These are phyloP conservation scores for Marsdenia floribunda DNA, from an alignment of 257 asterid genomes.

Conservation along the genomic window DNA sequence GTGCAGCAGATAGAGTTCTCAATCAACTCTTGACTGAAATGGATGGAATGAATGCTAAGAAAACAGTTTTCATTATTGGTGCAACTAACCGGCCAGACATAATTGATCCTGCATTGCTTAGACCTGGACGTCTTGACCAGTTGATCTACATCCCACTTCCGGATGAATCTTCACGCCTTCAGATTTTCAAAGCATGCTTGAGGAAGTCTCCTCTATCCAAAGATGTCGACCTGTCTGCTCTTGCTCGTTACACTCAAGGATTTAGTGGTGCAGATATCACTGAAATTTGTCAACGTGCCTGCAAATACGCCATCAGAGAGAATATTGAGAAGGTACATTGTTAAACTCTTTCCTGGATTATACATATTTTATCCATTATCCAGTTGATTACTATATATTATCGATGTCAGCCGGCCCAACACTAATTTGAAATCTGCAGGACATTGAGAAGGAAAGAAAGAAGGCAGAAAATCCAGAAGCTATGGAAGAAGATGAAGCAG, in stretches of 20 bases:
- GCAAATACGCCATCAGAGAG: constrained; percentile 60
- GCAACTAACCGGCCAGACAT: constrained; percentile 67
- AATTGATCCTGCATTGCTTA: constrained; percentile 55
- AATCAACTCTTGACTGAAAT: constrained; percentile 58
- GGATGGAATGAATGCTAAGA: constrained; percentile 67
- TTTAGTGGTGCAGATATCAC: constrained; percentile 64
- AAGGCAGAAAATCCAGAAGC: constrained; percentile 49
- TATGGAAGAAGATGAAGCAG: constrained; percentile 61
- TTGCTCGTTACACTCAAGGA: constrained; percentile 52
- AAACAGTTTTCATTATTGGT: constrained; percentile 59
- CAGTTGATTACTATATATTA: not conserved
- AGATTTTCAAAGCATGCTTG: constrained; percentile 51
- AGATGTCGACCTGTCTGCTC: constrained; percentile 44
- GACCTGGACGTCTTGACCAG: constrained; percentile 64
- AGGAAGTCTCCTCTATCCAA: constrained; percentile 52
- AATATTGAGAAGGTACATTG: constrained; percentile 45
- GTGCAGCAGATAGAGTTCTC: constrained; percentile 60
- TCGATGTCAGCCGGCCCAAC: too few relatives aligned
- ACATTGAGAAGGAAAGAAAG: constrained; percentile 48
- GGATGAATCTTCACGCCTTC: constrained; percentile 50
- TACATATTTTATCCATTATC: too few relatives aligned
- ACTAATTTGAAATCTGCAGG: constrained; percentile 25
- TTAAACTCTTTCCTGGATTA: not conserved
- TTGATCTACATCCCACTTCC: constrained; percentile 65
- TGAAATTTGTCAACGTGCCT: constrained; percentile 60